Percentiles rank a stretch among this genome's conserved stretches.
Evolutionary conservation across 805 yeast species (phyloP).

Genomic region (Yamadazyma philogaea): DNA sequence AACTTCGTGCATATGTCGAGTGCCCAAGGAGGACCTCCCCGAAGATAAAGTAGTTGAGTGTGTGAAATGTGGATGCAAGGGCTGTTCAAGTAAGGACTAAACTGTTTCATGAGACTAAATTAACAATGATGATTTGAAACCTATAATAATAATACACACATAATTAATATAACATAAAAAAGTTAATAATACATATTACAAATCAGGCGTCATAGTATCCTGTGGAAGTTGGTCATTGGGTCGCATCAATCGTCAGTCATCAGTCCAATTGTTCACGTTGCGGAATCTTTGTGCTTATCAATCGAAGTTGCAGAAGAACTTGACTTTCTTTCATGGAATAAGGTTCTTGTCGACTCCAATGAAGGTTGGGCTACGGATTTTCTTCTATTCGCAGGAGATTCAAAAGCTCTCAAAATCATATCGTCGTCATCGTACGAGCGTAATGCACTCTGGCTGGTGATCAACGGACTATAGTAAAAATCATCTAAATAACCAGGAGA

Average conservation of each 20-base stretch:
- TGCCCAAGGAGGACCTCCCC: slow-evolving; percentile 59
- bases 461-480: slow-evolving; percentile 51
- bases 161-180: slow-evolving; percentile 3
- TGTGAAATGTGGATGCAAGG: slow-evolving; percentile 80
- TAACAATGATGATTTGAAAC: background rate
- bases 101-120: background rate
- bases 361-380: background rate
- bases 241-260: slow-evolving; percentile 3
- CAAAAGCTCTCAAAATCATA: slow-evolving; percentile 41
- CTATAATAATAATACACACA: slow-evolving; percentile 6
- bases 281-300: slow-evolving; percentile 2
- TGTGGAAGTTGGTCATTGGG: background rate
- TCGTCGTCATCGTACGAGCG: slow-evolving; percentile 46
- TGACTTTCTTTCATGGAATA: slow-evolving; percentile 9
- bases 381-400: slow-evolving; percentile 18
- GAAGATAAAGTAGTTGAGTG: slow-evolving; percentile 46
- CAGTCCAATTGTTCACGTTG: background rate
- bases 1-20: slow-evolving; percentile 80
- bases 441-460: slow-evolving; percentile 19
- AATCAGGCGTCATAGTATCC: background rate
- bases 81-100: slow-evolving; percentile 76
- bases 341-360: slow-evolving; percentile 4
- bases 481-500: slow-evolving; percentile 68
- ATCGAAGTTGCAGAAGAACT: slow-evolving; percentile 6
- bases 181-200: background rate